Conservation (phyloP, 208 protist species). For the Angomonas deanei region DNA sequence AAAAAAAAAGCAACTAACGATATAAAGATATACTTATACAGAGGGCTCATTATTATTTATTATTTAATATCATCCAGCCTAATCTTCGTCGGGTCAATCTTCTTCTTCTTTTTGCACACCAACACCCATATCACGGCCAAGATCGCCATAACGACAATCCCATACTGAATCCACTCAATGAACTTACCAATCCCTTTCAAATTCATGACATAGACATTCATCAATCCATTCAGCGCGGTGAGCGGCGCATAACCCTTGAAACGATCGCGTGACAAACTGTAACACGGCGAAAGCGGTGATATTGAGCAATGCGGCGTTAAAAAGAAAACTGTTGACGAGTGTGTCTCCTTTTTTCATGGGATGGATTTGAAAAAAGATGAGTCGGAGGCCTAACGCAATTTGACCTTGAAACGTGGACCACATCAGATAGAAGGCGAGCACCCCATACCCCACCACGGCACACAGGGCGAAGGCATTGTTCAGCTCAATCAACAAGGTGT, state of each 20-base stretch:
- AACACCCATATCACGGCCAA: constrained; percentile 49
- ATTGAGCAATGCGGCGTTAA: constrained; percentile 91
- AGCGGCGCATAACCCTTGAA: constrained; percentile 77
- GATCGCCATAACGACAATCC: constrained; percentile 49
- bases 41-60: background rate
- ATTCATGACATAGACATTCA: constrained; percentile 70
- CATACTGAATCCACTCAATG: constrained; percentile 67
- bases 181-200: constrained; percentile 64
- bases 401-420: constrained; percentile 89
- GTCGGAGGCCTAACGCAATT: constrained; percentile 83
- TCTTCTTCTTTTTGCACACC: constrained; percentile 42
- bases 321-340: constrained; percentile 93
- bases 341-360: constrained; percentile 89
- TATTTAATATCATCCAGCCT: constrained; percentile 21
- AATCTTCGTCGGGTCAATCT: constrained; percentile 38
- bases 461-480: constrained; percentile 85
- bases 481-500: constrained; percentile 70
- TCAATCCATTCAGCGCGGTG: constrained; percentile 64
- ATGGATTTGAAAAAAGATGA: constrained; percentile 84
- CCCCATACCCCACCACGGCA: constrained; percentile 84
- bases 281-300: constrained; percentile 86
- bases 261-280: constrained; percentile 84
- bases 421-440: constrained; percentile 91
- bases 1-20: too few species aligned
- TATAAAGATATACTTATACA: too few species aligned